phyloP scores from a whole-genome alignment of 2,329 filamentous ascomycete species.

The Ceratocystiopsis minuta region DNA sequence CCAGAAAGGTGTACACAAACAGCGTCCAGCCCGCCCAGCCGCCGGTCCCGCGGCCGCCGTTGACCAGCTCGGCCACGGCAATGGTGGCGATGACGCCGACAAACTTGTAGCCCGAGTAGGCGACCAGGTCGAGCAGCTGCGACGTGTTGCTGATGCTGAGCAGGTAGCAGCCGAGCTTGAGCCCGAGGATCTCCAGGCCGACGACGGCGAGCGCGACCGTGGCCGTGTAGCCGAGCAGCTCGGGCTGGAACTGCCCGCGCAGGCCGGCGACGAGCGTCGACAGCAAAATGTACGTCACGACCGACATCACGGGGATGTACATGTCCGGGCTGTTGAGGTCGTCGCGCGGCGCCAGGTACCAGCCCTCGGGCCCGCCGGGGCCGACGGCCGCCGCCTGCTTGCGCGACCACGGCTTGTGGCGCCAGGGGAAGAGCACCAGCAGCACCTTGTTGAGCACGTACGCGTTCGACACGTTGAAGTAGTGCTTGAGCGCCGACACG shows the following conservation, averaged over 20 bases:
- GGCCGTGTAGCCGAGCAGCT: constrained; percentile 78
- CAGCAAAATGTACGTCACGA: constrained; percentile 92
- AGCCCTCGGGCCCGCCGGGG: constrained; percentile 49
- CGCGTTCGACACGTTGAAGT: constrained; percentile 96
- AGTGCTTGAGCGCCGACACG: constrained; percentile 81
- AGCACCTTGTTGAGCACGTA: constrained; percentile 90
- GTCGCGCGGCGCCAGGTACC: constrained; percentile 81
- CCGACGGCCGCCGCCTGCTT: constrained; percentile 65
- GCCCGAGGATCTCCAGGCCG: constrained; percentile 67
- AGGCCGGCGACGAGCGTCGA: constrained; percentile 81
- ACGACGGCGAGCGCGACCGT: constrained; percentile 71
- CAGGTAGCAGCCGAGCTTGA: constrained; percentile 87
- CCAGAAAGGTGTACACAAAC: constrained; percentile 81
- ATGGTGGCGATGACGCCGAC: constrained; percentile 89
- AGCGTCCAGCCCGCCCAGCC: constrained; percentile 78
- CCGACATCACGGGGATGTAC: constrained; percentile 97
- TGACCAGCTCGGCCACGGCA: constrained; percentile 58
- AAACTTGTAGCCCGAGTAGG: constrained; percentile 97
- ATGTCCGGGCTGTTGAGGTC: constrained; percentile 97
- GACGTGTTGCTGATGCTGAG: constrained; percentile 86
- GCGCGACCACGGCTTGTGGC: constrained; percentile 92
- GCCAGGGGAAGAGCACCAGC: constrained; percentile 91
- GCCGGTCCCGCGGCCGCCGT: constrained; percentile 62
- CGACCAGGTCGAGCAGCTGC: constrained; percentile 81
- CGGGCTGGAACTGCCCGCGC: constrained; percentile 80